A percentile compares a stretch with the other conserved stretches of the same genome.
phyloP scores from a whole-genome alignment of 768 basidiomycete species.

The Polyporus arcularius region DNA sequence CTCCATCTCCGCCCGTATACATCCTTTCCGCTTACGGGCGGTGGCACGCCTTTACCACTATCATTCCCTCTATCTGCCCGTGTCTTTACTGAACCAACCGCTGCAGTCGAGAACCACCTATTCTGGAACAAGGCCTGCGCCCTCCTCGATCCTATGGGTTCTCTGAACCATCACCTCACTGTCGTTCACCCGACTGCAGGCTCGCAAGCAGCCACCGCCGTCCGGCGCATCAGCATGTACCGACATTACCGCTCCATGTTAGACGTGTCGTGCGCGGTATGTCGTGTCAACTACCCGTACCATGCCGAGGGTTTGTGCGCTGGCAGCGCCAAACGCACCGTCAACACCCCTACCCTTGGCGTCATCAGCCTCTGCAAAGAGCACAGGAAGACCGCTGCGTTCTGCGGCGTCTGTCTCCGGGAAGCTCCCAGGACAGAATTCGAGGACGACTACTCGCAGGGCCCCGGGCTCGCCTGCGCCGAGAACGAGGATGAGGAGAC shows the following conservation, averaged over 20 bases:
- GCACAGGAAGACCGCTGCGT: constrained; percentile 56
- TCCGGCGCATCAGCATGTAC: constrained; percentile 43
- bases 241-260: constrained; percentile 65
- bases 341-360: constrained; percentile 45
- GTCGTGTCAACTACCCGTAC: constrained; percentile 65
- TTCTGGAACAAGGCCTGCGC: constrained; percentile 71
- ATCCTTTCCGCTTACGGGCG: not conserved
- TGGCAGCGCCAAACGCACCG: constrained; percentile 44
- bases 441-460: constrained; percentile 36
- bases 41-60: not conserved
- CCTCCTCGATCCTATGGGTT: constrained; percentile 63
- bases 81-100: not conserved
- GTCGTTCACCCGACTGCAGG: constrained; percentile 38
- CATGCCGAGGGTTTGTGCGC: constrained; percentile 49
- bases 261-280: constrained; percentile 58
- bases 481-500: constrained; percentile 76
- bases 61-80: not conserved
- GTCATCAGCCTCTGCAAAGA: constrained; percentile 59
- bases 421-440: constrained; percentile 51
- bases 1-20: too few relatives aligned
- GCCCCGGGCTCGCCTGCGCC: constrained; percentile 45
- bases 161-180: constrained; percentile 46
- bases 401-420: constrained; percentile 71
- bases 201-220: constrained; percentile 21
- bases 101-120: constrained; percentile 63